phyloP scores from a whole-genome alignment of 2,329 filamentous ascomycete species.

The Ilyonectria robusta region DNA sequence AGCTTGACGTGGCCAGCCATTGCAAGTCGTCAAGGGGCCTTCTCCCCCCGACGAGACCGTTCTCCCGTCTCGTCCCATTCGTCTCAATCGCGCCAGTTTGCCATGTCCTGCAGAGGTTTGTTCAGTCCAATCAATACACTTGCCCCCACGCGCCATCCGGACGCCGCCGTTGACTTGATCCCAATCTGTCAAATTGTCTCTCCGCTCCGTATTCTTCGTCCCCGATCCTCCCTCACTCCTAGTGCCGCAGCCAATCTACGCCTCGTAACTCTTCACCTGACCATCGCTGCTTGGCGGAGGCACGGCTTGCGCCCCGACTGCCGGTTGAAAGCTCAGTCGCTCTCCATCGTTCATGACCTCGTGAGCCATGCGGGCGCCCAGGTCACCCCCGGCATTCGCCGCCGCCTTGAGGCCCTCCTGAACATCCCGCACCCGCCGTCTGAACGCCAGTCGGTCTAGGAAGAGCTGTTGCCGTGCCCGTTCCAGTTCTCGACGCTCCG shows the following conservation, averaged over 20 bases:
- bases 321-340: slow-evolving; percentile 67
- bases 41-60: not conserved
- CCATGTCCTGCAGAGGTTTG: slow-evolving; percentile 10
- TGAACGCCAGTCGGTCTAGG: slow-evolving; percentile 90
- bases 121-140: slow-evolving; percentile 27
- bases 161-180: slow-evolving; percentile 39
- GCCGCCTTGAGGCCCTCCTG: slow-evolving; percentile 81
- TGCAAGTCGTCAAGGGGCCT: not conserved
- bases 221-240: slow-evolving; percentile 7
- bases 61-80: not conserved
- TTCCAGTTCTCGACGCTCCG: slow-evolving; percentile 93
- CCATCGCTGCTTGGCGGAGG: slow-evolving; percentile 70
- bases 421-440: slow-evolving; percentile 86
- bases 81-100: slow-evolving; percentile 12
- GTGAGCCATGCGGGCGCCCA: slow-evolving; percentile 63
- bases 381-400: slow-evolving; percentile 63
- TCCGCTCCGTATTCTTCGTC: slow-evolving; percentile 7
- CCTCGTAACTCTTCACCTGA: slow-evolving; percentile 71
- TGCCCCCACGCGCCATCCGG: slow-evolving; percentile 34
- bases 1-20: not conserved
- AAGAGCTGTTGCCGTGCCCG: slow-evolving; percentile 93
- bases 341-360: slow-evolving; percentile 64
- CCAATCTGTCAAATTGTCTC: slow-evolving; percentile 33
- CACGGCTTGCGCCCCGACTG: slow-evolving; percentile 59
- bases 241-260: slow-evolving; percentile 51